phyloP scores from a whole-genome alignment of 164 flowering plant genomes.

The Chimonanthus praecox region DNA sequence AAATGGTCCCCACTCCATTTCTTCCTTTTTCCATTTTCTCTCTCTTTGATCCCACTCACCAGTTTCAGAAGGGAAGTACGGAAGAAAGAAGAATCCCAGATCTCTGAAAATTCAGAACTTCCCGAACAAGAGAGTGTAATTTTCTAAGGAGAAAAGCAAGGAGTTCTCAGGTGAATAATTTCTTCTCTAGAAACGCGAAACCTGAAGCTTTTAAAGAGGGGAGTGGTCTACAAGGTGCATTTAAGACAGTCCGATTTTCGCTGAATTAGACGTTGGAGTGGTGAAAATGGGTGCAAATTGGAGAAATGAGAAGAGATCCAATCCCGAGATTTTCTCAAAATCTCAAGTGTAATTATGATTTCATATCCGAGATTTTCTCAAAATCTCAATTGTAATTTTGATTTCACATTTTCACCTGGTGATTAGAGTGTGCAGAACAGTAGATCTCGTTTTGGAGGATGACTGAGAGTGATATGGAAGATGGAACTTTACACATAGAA shows the following conservation, averaged over 20 bases:
- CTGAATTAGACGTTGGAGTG: neutral
- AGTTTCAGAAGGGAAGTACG: neutral
- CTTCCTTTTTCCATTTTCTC: neutral
- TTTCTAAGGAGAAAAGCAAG: neutral
- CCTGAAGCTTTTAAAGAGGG: neutral
- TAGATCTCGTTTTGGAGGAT: neutral
- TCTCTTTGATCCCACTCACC: neutral
- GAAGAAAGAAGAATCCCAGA: neutral
- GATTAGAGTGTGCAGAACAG: neutral
- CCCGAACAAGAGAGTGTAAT: too few relatives aligned
- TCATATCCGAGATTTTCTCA: neutral
- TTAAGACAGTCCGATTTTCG: neutral
- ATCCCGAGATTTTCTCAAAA: neutral
- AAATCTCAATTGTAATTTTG: neutral
- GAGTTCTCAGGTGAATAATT: neutral
- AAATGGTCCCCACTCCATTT: neutral
- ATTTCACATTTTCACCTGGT: neutral
- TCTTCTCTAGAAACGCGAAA: neutral
- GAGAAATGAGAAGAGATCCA: neutral
- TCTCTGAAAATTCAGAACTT: neutral
- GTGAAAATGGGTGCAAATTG: neutral
- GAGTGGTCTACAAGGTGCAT: neutral
- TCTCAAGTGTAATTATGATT: neutral
- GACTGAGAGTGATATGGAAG: neutral
- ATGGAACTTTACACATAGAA: neutral